Base-by-base conservation (phyloP, 768 basidiomycete genomes). In the Leccinum rimulosum region DNA sequence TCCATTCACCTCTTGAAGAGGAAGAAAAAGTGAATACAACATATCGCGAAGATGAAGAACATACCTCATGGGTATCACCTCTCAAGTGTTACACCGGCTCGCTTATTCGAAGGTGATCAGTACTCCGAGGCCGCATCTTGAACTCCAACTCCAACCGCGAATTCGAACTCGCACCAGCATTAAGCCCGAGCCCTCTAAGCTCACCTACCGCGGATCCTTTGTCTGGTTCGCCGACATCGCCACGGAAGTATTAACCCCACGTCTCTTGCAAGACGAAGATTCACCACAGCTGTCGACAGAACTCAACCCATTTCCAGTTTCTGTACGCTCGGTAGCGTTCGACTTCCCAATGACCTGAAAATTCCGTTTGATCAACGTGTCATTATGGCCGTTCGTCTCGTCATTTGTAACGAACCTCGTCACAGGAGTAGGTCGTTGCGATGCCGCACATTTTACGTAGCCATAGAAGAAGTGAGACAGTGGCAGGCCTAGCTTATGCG, bases 301-400 rank as follows among this genome's bases (percentile, higher is more conserved):
- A n/a, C n/a, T 7, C 17, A 40, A 5, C n/a, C 43, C 19, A 45
- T 10, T 22, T 45, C 11, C 38, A 27, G 45, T 2, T 5, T 19
- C 40, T 38, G 17, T 15, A 7, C 17, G 51, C 22, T 49, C 10
- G 40, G 30, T 8, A 4, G 25, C 50, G 35, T 19, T 55, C 52
- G 22, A 38, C 9, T 40, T 12, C 38, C 22, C 53, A 12, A 33
- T 19, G 11, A 40, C 47, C 52, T 12, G 31, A 53, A 9, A 25
- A 54, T 22, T 43, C 55, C 12, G 28, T 55, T 30, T 19, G 30
- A 50, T 17, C 50, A 22, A 54, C 28, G 11, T 10, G 5, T 52
- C 55, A 1, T 19, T 19, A 22, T 60, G 50, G 54, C 36, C 33
- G 14, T 19, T 54, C 31, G 10, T 66, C 59, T 28, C n/a, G 40